Conservation (phyloP, 441 rosid genomes). For the Manihot esculenta region DNA sequence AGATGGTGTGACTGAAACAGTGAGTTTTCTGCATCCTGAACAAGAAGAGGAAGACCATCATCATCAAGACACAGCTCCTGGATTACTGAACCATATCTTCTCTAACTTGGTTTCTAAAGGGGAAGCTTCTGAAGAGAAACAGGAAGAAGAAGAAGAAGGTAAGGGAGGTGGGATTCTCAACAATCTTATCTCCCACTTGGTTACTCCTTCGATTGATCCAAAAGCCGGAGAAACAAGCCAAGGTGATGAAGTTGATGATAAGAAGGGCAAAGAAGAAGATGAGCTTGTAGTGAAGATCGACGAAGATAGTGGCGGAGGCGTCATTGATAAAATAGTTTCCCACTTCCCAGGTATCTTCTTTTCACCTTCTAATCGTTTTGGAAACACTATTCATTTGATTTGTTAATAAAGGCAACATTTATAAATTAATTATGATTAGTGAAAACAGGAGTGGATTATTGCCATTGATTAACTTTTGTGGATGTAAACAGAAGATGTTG, state of each 20-base stretch:
- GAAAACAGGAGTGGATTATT: background rate
- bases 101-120: slow-evolving; percentile 27
- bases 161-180: slow-evolving; percentile 37
- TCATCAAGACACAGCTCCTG: slow-evolving; percentile 16
- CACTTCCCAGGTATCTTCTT: slow-evolving; percentile 45
- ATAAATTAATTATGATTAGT: too few relatives aligned
- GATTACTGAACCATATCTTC: slow-evolving; percentile 31
- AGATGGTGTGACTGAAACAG: slow-evolving; percentile 48
- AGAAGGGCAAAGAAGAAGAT: background rate
- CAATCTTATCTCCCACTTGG: slow-evolving; percentile 37
- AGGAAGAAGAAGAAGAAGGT: slow-evolving; percentile 25
- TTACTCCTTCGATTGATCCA: slow-evolving; percentile 34
- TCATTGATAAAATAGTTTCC: slow-evolving; percentile 53
- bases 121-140: background rate
- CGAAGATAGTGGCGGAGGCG: slow-evolving; percentile 28
- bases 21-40: slow-evolving; percentile 28
- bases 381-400: too few relatives aligned
- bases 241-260: slow-evolving; percentile 14
- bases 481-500: slow-evolving; percentile 50
- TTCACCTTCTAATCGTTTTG: background rate
- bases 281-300: slow-evolving; percentile 9
- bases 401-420: too few relatives aligned
- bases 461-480: background rate
- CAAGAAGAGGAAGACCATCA: slow-evolving; percentile 9
- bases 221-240: slow-evolving; percentile 10